Evolutionary conservation across 345 rosid genomes (phyloP).

Genomic region (Psidium friedrichsthalianum): DNA sequence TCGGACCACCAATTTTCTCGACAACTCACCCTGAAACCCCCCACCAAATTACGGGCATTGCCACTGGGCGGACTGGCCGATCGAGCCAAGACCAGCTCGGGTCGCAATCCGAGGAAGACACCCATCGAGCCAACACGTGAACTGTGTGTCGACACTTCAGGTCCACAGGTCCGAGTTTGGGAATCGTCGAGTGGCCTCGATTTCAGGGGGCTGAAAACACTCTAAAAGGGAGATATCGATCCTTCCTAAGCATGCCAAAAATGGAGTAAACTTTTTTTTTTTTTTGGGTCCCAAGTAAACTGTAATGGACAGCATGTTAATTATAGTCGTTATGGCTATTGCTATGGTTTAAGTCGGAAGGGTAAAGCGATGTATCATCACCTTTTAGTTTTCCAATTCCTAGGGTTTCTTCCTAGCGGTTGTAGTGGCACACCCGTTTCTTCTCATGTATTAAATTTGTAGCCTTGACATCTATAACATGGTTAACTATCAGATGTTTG

Average conservation of each 20-base stretch:
- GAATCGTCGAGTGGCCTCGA: not conserved
- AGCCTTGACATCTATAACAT: not conserved
- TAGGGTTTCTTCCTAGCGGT: not conserved
- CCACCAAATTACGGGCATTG: not conserved
- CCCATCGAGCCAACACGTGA: conserved; percentile 14
- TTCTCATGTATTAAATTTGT: not conserved
- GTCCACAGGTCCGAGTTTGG: not conserved
- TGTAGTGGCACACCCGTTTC: not conserved
- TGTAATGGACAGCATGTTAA: not conserved
- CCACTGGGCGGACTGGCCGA: conserved; percentile 3
- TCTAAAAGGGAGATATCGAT: not conserved
- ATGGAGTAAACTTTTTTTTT: not conserved
- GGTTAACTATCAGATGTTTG: not conserved
- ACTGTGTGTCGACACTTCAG: not conserved
- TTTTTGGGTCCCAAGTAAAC: no score
- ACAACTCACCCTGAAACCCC: not conserved
- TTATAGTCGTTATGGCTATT: not conserved
- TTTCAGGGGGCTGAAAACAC: not conserved
- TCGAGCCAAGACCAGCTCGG: conserved; percentile 30
- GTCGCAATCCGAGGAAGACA: conserved; percentile 37
- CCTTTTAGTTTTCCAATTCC: not conserved
- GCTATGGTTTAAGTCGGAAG: not conserved
- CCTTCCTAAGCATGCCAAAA: not conserved
- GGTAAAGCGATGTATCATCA: not conserved
- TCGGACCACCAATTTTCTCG: not conserved